phyloP scores from a whole-genome alignment of 176 grass and related monocot genomes.

The Aegilops sharonensis region DNA sequence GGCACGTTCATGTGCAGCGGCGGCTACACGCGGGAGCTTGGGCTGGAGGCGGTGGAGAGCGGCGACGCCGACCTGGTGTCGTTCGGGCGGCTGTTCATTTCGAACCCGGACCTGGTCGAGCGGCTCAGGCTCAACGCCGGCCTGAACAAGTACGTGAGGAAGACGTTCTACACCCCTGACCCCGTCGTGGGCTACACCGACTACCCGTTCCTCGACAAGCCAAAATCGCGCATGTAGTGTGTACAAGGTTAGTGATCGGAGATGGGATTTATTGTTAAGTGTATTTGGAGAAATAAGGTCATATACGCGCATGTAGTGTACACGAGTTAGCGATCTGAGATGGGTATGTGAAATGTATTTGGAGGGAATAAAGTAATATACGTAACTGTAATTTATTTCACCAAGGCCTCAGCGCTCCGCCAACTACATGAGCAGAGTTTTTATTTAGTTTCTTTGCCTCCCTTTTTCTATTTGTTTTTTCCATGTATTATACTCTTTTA shows the following conservation, averaged over 20 bases:
- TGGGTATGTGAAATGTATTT: neutral
- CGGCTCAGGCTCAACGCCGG: conserved; percentile 51
- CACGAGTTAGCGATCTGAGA: neutral
- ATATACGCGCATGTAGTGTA: neutral
- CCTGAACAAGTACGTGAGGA: conserved; percentile 64
- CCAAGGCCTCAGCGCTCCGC: no score
- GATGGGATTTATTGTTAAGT: neutral
- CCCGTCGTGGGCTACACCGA: conserved; percentile 91
- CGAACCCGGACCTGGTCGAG: conserved; percentile 85
- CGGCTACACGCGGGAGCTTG: conserved; percentile 85
- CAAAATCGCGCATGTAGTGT: conserved; percentile 43
- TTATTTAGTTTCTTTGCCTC: no score
- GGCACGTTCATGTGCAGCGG: conserved; percentile 89
- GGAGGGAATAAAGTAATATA: neutral
- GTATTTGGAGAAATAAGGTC: conserved; percentile 17
- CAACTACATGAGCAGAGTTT: no score
- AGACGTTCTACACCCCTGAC: conserved; percentile 90
- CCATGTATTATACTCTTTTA: no score
- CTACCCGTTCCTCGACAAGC: conserved; percentile 70
- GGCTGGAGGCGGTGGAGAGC: conserved; percentile 60
- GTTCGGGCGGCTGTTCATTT: conserved; percentile 79
- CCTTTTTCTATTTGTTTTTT: no score
- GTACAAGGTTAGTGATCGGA: neutral
- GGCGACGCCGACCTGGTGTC: conserved; percentile 84
- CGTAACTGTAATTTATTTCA: neutral